Conservation (phyloP, 169 alveolate species). For the Pseudocohnilembus persalinus region DNA sequence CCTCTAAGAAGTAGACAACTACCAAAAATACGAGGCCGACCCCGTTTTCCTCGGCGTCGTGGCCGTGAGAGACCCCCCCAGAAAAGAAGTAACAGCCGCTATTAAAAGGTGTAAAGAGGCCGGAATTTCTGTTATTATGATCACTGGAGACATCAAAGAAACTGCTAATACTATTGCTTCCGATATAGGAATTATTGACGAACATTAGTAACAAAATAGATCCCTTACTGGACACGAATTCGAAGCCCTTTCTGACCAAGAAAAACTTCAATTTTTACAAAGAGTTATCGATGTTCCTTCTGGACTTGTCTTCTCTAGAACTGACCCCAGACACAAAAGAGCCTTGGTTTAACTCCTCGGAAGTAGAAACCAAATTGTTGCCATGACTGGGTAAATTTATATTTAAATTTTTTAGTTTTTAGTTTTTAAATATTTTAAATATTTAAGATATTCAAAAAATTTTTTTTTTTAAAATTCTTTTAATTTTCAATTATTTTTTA, state of each 20-base stretch:
- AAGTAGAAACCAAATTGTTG: slow-evolving; percentile 94
- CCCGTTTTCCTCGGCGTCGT: slow-evolving; percentile 94
- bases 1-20: slow-evolving; percentile 58
- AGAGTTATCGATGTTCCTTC: slow-evolving; percentile 74
- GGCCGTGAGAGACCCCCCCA: slow-evolving; percentile 98
- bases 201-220: slow-evolving; percentile 45
- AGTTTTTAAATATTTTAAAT: too few species aligned
- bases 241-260: slow-evolving; percentile 85
- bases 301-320: slow-evolving; percentile 97
- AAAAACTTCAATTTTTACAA: slow-evolving; percentile 67
- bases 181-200: slow-evolving; percentile 91
- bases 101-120: slow-evolving; percentile 95
- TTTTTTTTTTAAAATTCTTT: too few species aligned
- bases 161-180: slow-evolving; percentile 99
- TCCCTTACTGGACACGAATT: slow-evolving; percentile 96
- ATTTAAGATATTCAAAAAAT: too few species aligned
- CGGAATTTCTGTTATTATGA: slow-evolving; percentile 98
- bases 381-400: slow-evolving; percentile 95
- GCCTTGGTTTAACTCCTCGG: slow-evolving; percentile 93
- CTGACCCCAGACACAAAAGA: slow-evolving; percentile 99
- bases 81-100: slow-evolving; percentile 95
- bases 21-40: slow-evolving; percentile 85
- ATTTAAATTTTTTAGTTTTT: too few species aligned
- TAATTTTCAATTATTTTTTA: too few species aligned
- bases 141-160: slow-evolving; percentile 98